Conservation (phyloP, 257 asterid species). For the Nicotiana noctiflora region DNA sequence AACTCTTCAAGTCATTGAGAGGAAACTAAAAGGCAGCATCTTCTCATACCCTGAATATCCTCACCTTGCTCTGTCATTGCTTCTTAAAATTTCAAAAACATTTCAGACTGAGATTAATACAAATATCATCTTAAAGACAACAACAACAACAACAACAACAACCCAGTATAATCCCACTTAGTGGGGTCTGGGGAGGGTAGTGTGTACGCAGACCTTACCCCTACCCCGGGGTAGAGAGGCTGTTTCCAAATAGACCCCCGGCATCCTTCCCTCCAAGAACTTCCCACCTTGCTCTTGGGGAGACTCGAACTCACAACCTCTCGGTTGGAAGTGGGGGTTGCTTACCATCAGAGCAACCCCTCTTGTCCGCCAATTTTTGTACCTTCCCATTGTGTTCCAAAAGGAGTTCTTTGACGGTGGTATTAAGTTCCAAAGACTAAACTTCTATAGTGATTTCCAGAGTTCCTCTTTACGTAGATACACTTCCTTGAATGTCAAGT, state of each 20-base stretch:
- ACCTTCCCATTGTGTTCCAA: background rate
- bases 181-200: too few relatives aligned
- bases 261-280: too few relatives aligned
- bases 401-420: background rate
- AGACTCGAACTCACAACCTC: too few relatives aligned
- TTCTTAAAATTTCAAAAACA: background rate
- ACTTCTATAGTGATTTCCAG: background rate
- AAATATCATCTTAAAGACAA: background rate
- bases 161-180: too few relatives aligned
- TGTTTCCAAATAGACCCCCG: too few relatives aligned
- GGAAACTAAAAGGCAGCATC: background rate
- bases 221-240: too few relatives aligned
- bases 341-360: too few relatives aligned
- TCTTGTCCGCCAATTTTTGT: background rate
- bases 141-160: too few relatives aligned
- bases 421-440: background rate
- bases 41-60: background rate
- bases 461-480: background rate
- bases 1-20: background rate
- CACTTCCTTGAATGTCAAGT: background rate
- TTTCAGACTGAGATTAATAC: background rate
- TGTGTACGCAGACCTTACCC: too few relatives aligned
- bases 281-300: too few relatives aligned
- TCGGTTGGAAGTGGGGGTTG: too few relatives aligned
- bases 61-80: background rate